Percentiles rank a stretch among this genome's conserved stretches.
These are phyloP conservation scores for Crucibulum laeve DNA, from an alignment of 768 basidiomycete genomes.

Conservation along the genomic window DNA sequence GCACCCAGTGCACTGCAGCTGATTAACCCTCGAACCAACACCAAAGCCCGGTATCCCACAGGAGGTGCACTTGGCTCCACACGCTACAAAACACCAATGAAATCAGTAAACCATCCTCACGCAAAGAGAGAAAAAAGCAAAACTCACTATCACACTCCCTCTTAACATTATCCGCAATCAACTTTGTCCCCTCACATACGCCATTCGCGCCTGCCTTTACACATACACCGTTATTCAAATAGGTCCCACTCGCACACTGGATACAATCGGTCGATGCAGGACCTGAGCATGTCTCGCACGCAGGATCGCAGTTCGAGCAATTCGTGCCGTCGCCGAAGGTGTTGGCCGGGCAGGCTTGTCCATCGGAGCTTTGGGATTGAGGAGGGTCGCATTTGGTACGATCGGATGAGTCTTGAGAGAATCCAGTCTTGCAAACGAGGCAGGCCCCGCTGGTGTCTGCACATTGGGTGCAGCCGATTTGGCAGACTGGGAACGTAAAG, in stretches of 20 bases:
- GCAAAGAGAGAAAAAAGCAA: not conserved
- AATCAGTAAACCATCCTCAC: conserved; percentile 1
- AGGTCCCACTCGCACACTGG: conserved; percentile 58
- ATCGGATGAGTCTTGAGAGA: conserved; percentile 59
- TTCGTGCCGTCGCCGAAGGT: conserved; percentile 50
- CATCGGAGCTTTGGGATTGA: conserved; percentile 45
- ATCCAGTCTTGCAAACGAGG: conserved; percentile 62
- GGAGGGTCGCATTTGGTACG: conserved; percentile 59
- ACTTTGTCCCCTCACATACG: conserved; percentile 59
- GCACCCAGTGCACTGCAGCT: conserved; percentile 74
- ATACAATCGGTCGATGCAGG: conserved; percentile 64
- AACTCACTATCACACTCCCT: conserved; percentile 70
- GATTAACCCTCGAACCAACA: conserved; percentile 36
- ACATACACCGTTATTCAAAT: conserved; percentile 60
- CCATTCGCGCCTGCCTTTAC: conserved; percentile 62
- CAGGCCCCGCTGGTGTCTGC: conserved; percentile 63
- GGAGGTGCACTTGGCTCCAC: too few relatives aligned
- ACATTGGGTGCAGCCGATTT: conserved; percentile 63
- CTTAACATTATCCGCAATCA: conserved; percentile 78
- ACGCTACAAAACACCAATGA: too few relatives aligned
- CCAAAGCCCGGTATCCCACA: too few relatives aligned
- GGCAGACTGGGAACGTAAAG: too few relatives aligned
- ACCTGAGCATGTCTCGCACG: conserved; percentile 68
- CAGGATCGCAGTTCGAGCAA: conserved; percentile 56
- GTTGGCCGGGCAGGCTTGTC: conserved; percentile 58